Evolutionary conservation across 495 filamentous ascomycete genomes (phyloP), one percentile per base, ranked within the genome.

Genomic region (Viridothelium virens): DNA sequence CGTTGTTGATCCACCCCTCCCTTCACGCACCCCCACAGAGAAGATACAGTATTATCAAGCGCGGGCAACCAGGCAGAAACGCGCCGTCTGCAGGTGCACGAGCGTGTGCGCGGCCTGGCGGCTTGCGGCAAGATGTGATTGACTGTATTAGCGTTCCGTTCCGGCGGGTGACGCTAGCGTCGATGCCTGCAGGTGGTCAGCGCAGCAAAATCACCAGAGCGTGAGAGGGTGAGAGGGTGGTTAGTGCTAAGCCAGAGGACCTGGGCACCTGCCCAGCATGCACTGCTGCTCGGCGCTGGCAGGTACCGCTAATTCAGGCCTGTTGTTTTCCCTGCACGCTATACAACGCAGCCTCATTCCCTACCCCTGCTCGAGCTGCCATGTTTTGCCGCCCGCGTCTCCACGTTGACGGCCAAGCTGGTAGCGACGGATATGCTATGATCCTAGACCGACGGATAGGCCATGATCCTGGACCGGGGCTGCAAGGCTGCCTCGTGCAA

Each of bases 401-500:
- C 53, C 53, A 59, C 6, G 31, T 59, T 59, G 53, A 59, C 53
- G 6, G 36, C 31, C 53, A 7, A 14, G 53, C 31, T 14, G 10
- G 18, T 3, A 59, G 18, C 31, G 31, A 59, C 31, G 25, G 33
- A 34, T 34, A 7, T 18, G 25, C 6, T 14, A 34, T 59, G 5
- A 36, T 31, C 31, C 53, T 14, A 18, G 18, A 7, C 53, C 31
- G 9, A 25, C 25, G 25, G 25, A 25, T 25, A 25, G 25, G 25
- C 6, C 31, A 34, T 59, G 5, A 36, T 31, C 31, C 53, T 14
- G 31, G 18, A 7, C 53, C 31, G 9, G 53, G 18, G 53, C 53
- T 59, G 53, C 36, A 59, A 3, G 65, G 67, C 68, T 70, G 68
- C 68, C 68, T 70, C 63, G 68, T 59, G 53, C 31, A 36, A 36